A percentile compares a stretch with the other conserved stretches of the same genome.
phyloP scores from a whole-genome alignment of 768 basidiomycete genomes.

The Lactarius quietus region DNA sequence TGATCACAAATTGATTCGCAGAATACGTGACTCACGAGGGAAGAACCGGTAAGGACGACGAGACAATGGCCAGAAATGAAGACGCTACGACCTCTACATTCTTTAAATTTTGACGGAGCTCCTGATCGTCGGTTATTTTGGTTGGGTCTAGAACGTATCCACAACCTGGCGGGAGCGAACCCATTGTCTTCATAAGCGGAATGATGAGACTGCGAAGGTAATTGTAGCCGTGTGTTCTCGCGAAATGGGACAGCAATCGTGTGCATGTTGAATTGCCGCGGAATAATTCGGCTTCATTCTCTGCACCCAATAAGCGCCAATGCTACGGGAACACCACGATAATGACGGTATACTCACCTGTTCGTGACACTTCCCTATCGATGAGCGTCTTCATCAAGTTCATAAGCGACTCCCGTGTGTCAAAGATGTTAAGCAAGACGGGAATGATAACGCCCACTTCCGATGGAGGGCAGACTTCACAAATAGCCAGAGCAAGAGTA shows the following conservation, averaged over 20 bases:
- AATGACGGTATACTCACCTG: constrained; percentile 45
- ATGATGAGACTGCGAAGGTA: constrained; percentile 79
- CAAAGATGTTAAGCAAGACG: constrained; percentile 82
- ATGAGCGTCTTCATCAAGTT: constrained; percentile 78
- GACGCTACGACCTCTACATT: constrained; percentile 72
- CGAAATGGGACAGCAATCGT: constrained; percentile 82
- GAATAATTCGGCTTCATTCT: constrained; percentile 78
- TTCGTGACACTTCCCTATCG: constrained; percentile 75
- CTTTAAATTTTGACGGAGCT: constrained; percentile 61
- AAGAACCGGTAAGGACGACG: constrained; percentile 61
- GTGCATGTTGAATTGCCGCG: constrained; percentile 85
- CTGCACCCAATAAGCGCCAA: constrained; percentile 38
- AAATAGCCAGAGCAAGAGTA: constrained; percentile 78
- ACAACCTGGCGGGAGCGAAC: constrained; percentile 64
- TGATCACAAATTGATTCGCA: constrained; percentile 21
- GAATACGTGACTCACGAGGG: constrained; percentile 57
- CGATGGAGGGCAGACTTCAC: constrained; percentile 73
- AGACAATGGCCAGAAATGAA: constrained; percentile 71
- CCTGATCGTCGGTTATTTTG: constrained; percentile 48
- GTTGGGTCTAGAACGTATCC: constrained; percentile 77
- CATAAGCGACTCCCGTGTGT: constrained; percentile 69
- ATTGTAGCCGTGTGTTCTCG: constrained; percentile 85
- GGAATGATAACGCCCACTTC: constrained; percentile 85
- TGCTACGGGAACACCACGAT: background rate
- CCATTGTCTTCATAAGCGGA: constrained; percentile 75